Evolutionary conservation across 371 early-diverging fungal species (phyloP).

Genomic region (Mucor plumbeus): DNA sequence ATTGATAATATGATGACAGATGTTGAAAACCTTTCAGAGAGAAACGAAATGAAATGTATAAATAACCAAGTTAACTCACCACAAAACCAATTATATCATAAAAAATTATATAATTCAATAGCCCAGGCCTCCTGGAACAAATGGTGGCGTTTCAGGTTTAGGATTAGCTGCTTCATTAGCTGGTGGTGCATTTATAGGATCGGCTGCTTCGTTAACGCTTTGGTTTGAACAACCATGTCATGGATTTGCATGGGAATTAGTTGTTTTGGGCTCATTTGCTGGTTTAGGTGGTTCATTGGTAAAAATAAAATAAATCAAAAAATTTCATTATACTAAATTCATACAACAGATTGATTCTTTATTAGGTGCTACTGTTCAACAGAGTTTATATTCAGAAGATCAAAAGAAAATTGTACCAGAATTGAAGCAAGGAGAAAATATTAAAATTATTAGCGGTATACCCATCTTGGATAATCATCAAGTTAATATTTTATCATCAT

Average conservation of each 20-base stretch:
- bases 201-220: slow-evolving; percentile 62
- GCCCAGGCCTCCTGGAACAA: slow-evolving; percentile 80
- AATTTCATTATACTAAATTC: not conserved
- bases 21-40: no score
- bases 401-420: slow-evolving; percentile 57
- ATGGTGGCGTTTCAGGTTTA: slow-evolving; percentile 78
- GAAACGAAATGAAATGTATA: no score
- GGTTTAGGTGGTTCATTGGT: slow-evolving; percentile 80
- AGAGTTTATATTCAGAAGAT: slow-evolving; percentile 69
- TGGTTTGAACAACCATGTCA: slow-evolving; percentile 51
- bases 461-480: slow-evolving; percentile 83
- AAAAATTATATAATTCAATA: no score
- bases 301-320: slow-evolving; percentile 3
- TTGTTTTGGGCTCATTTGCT: slow-evolving; percentile 59
- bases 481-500: slow-evolving; percentile 46
- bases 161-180: slow-evolving; percentile 71
- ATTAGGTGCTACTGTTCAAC: slow-evolving; percentile 84
- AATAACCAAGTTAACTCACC: no score
- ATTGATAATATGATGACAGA: no score
- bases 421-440: slow-evolving; percentile 45
- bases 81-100: no score
- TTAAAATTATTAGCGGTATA: slow-evolving; percentile 61
- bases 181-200: slow-evolving; percentile 80
- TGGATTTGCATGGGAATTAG: slow-evolving; percentile 41
- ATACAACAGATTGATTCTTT: slow-evolving; percentile 74